Evolutionary conservation across 2,329 filamentous ascomycete genomes (phyloP), one percentile per base, ranked within the genome.

Genomic region (Periconia sp.): DNA sequence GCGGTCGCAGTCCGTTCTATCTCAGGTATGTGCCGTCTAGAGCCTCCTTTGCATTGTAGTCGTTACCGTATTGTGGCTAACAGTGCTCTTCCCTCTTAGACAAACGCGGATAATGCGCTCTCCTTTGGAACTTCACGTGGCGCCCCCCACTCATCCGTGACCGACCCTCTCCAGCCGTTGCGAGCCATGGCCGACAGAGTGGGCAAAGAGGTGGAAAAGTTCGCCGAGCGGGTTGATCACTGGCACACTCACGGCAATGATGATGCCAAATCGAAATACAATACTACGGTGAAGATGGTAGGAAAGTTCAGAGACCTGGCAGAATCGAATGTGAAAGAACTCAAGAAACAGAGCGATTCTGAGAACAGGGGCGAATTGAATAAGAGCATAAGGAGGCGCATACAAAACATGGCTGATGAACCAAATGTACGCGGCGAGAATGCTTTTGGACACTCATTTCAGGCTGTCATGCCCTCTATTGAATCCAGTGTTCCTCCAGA

Each of bases 121-220:
- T 46, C 43, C 12, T 54, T 57, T 28, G 37, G 46, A 22, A 36
- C 42, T 30, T 40, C 54, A 23, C 56, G 56, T 36, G 39, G 42
- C 31, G 51, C 35, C 13, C 54, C 57, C 43, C 36, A 37, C 29
- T 30, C 32, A 23, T 17, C 48, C 5, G 36, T 56, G 12, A 61
- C 57, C 26, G 73, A 81, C 56, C 75, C 78, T 22, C 68, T 85
- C 21, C 78, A 82, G 54, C 82, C 82, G 13, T 72, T 87, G 52
- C 82, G 82, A 65, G 78, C 81, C 52, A 83, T 84, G 56, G 84
- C 83, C 47, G 82, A 89, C 54, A 79, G 82, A 30, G 84, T 89
- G 22, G 87, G 88, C 36, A 83, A 85, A 49, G 90, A 96, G 70
- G 89, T 95, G 46, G 90, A 96, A 72, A 80, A 84, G 31, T 96